Evolutionary conservation across 768 basidiomycete genomes (phyloP), one percentile per base, ranked within the genome.

Genomic region (Serendipita vermifera): DNA sequence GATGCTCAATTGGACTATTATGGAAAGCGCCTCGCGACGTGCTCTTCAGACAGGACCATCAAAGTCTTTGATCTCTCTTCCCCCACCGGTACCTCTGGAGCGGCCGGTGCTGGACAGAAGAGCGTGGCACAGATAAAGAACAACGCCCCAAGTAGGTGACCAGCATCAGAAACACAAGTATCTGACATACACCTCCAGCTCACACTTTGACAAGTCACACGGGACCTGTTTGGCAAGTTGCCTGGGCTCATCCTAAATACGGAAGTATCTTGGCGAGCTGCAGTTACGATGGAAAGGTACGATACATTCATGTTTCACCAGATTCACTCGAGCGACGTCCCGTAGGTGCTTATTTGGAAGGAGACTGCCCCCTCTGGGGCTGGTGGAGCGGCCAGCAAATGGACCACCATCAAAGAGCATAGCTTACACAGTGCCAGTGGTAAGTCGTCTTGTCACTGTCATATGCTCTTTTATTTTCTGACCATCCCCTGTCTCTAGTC

Each of bases 1-100:
- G 96, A 99, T 67, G 93, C 94, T 17, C 96, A 98, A 64, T 73
- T 99, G 17, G 94, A 99, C 71, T 98, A 96, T 75, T 96, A 96
- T 63, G 93, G 92, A 32, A 91, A 92, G 69, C 81, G 93, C 38
- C 81, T 99, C 3, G 96, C 96, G 3, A 98, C 96, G 0, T 96
- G 93, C 67, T 94, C 90, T 1, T 93, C 90, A 0, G 96, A 99
- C 71, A 78, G 91, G 55, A 94, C 90, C 0, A 85, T 99, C 60
- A 87, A 90, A 64, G 83, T 98, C 7, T 98, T 98, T 66, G 91
- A 96, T 63, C 85, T 97, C 7, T 22, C 46, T 20, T 51, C 46
- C 7, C 46, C 46, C 9, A 29, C 27, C 31, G 40, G 9, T 22
- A 7, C 46, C 1, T 15, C 20, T 20, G 46, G 46, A 20, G 27